Base-by-base conservation (phyloP, 176 grass and related monocot species). In the Triticum turgidum region DNA sequence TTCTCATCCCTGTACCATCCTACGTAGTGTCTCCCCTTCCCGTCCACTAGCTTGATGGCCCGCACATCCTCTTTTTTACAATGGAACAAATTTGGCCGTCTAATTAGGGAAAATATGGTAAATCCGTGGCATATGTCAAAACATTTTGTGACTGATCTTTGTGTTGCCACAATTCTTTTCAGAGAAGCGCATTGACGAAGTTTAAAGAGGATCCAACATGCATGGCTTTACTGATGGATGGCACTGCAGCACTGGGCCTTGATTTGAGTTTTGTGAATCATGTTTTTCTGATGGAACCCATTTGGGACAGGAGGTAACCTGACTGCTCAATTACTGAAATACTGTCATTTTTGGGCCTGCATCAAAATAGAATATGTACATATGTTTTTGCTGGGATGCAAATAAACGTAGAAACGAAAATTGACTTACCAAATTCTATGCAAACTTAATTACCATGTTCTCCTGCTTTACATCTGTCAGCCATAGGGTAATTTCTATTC, bases 201-300 rank as follows among this genome's bases (percentile, higher is more conserved):
- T 98, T 94, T 76, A 89, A 94, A 84, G 89, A 95, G 82, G 91
- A 98, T 85, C 96, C 91, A 89, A 85, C 80, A 24, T 98, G 93
- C 82, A 88, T 94, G 88, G 96, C 94, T 76, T 91, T 98, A 84
- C 51, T 98, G 67, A 98, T 98, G 91, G 96, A 98, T 92, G 96
- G 96, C 86, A 98, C 93, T 85, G 96, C 93, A 42, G 93, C 96
- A 52, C 77, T 98, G 70, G 96, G 96, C 47, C 91, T 98, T 84
- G 96, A 98, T 90, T 87, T 98, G 91, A 98, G 96, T 82, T 98
- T 98, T 86, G 96, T 95, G 68, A 79, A 90, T 42, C 65, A 88
- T 83, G 96, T 98, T 78, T 98, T 98, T 77, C 89, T 98, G 78
- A 98, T 98, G 96, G 96, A 98, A 87, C 96, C 96, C 76, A 98